Base-by-base conservation (phyloP, 2,329 filamentous ascomycete species). In the Aspergillus brunneoviolaceus region DNA sequence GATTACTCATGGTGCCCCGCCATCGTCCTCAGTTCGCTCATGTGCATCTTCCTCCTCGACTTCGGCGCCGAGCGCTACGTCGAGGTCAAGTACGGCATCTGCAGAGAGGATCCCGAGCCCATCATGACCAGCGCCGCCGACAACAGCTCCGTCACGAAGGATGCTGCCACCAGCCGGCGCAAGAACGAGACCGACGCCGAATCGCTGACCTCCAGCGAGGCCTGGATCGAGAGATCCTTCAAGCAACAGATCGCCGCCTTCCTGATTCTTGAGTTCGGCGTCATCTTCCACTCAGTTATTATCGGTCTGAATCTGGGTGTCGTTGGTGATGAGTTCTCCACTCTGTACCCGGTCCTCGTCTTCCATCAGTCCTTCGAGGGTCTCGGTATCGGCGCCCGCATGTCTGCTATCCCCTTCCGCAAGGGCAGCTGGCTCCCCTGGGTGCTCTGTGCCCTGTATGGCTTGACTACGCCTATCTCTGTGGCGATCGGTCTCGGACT, bases 361-460 rank as follows among this genome's bases (percentile, higher is more conserved):
- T 87, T 88, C 74, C 85, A 88, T 65, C 85, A 88, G 67, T 81
- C 83, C 11, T 88, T 87, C 60, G 85, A 88, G 65, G 85, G 85
- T 54, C 80, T 88, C 0, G 85, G 85, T 71, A 84, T 88, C 42
- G 85, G 85, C 14, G 83, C 85, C 0, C 79, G 85, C 52, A 81
- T 88, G 71, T 83, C 83, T 4, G 79, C 81, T 23, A 85, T 87
- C 21, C 82, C 80, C 0, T 85, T 83, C 67, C 78, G 77, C 42
- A 55, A 58, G 51, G 49, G 55, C n/a, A 63, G 55, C 39, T 53
- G 55, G 55, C 49, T 63, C 11, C 61, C 61, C 4, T 63, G 55
- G 55, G n/a, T 60, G 19, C 49, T 63, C 19, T 63, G 61, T n/a
- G 12, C 31, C 25, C 25, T 57, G 14, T 63, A 63, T 52, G 58